These are phyloP conservation scores for Cordyceps javanica DNA, from an alignment of 2,329 filamentous ascomycete genomes.

Conservation along the genomic window DNA sequence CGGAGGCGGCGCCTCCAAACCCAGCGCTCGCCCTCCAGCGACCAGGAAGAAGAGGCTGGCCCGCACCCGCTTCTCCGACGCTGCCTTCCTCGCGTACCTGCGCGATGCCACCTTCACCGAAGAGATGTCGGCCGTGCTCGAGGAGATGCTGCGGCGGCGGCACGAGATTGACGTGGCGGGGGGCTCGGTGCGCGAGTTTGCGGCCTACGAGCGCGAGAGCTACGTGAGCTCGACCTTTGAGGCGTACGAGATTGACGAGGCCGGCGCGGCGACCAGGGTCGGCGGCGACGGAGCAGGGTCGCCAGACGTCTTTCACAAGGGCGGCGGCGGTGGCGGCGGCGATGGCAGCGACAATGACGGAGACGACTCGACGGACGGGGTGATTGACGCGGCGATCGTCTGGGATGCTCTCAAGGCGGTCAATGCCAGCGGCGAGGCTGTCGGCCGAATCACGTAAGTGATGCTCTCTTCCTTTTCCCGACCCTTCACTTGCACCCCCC, in stretches of 20 bases:
- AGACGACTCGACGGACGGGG: constrained; percentile 20
- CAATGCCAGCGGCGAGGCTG: constrained; percentile 33
- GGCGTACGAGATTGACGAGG: constrained; percentile 48
- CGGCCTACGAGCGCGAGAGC: constrained; percentile 30
- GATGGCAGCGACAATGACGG: too few species aligned
- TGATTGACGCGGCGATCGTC: constrained; percentile 33
- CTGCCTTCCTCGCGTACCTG: constrained; percentile 38
- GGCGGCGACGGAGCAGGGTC: too few species aligned
- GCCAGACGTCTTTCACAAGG: constrained; percentile 20
- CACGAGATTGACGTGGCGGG: constrained; percentile 24
- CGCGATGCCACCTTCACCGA: constrained; percentile 35
- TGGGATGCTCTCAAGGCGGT: constrained; percentile 36
- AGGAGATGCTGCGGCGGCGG: constrained; percentile 30
- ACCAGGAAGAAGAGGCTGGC: constrained; percentile 12
- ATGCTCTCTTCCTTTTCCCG: too few species aligned
- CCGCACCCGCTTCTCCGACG: constrained; percentile 31
- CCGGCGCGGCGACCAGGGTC: too few species aligned
- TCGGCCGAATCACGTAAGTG: constrained; percentile 49
- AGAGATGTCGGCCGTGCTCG: constrained; percentile 31
- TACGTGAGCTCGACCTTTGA: constrained; percentile 48
- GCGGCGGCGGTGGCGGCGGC: too few species aligned
- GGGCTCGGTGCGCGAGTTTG: constrained; percentile 27
- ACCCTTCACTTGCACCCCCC: not conserved
- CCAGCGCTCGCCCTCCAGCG: too few species aligned
- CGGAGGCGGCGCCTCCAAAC: too few species aligned